A percentile compares a stretch with the other conserved stretches of the same genome.
Evolutionary conservation across 2,329 filamentous ascomycete species (phyloP).

Genomic region (Myriosclerotinia curreyana): DNA sequence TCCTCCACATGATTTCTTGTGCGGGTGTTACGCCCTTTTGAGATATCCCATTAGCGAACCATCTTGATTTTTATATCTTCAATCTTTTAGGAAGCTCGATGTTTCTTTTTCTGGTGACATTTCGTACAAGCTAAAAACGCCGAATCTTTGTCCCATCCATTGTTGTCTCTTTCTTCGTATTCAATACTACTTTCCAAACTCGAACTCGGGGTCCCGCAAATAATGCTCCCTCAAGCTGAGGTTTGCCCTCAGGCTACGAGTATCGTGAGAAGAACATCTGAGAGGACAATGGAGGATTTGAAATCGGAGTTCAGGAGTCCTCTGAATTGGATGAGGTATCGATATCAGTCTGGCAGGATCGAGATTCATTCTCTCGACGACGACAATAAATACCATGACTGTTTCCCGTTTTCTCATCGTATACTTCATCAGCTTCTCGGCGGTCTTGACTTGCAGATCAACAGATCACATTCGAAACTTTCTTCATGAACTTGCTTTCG

Average conservation of each 20-base stretch:
- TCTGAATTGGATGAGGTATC: slow-evolving; percentile 5
- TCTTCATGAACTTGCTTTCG: background rate
- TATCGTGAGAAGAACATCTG: background rate
- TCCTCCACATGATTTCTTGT: background rate
- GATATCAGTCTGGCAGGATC: background rate
- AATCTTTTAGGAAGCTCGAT: slow-evolving; percentile 1
- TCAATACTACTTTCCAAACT: slow-evolving; percentile 4
- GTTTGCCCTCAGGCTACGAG: background rate
- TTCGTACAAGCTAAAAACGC: slow-evolving; percentile 4
- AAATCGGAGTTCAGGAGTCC: slow-evolving; percentile 11
- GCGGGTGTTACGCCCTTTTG: background rate
- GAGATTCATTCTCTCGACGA: background rate
- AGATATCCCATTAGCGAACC: slow-evolving; percentile 1
- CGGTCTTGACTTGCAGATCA: background rate
- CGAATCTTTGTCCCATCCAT: slow-evolving; percentile 1
- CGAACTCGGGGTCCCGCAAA: slow-evolving; percentile 14
- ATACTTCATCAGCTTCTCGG: background rate
- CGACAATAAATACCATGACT: slow-evolving; percentile 1
- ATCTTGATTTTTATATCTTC: slow-evolving; percentile 13
- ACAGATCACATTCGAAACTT: background rate
- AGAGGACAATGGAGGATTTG: slow-evolving; percentile 8
- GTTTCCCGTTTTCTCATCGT: background rate
- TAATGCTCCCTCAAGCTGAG: background rate
- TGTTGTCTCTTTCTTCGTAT: background rate
- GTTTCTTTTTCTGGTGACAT: background rate